Evolutionary conservation across 1,139 yeast species (phyloP).

Genomic region (Scheffersomyces parashehatae): DNA sequence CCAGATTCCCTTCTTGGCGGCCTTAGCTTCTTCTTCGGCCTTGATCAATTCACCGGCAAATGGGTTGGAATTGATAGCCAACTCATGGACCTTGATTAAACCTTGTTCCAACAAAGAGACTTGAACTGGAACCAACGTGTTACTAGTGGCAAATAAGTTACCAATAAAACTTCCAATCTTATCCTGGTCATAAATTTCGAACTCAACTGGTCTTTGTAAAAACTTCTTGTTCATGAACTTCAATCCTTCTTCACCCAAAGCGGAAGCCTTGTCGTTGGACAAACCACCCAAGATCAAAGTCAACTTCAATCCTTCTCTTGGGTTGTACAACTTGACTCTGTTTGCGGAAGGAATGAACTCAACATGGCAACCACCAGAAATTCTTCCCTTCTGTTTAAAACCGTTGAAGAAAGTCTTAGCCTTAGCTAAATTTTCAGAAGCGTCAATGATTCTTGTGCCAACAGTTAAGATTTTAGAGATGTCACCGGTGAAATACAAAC

Average conservation of each 20-base stretch:
- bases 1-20: slow-evolving; percentile 66
- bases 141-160: slow-evolving; percentile 56
- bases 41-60: slow-evolving; percentile 52
- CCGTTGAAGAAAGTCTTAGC: slow-evolving; percentile 76
- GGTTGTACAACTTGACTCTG: slow-evolving; percentile 65
- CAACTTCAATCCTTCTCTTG: slow-evolving; percentile 70
- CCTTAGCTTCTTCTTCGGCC: slow-evolving; percentile 66
- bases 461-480: slow-evolving; percentile 52
- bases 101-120: slow-evolving; percentile 64
- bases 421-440: slow-evolving; percentile 70
- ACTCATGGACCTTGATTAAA: slow-evolving; percentile 62
- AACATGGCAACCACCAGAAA: slow-evolving; percentile 61
- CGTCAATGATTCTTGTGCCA: slow-evolving; percentile 69
- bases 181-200: slow-evolving; percentile 70
- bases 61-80: slow-evolving; percentile 61
- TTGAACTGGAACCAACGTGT: slow-evolving; percentile 55
- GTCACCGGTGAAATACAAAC: slow-evolving; percentile 47
- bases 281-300: slow-evolving; percentile 79
- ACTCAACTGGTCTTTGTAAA: slow-evolving; percentile 71
- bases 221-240: slow-evolving; percentile 55
- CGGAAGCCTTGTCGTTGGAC: slow-evolving; percentile 48
- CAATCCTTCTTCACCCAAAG: slow-evolving; percentile 53
- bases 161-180: slow-evolving; percentile 84
- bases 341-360: slow-evolving; percentile 71
- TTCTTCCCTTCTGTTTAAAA: slow-evolving; percentile 63